Evolutionary conservation across 768 basidiomycete genomes (phyloP), one percentile per base, ranked within the genome.

Genomic region (Thelephora ganbajun): DNA sequence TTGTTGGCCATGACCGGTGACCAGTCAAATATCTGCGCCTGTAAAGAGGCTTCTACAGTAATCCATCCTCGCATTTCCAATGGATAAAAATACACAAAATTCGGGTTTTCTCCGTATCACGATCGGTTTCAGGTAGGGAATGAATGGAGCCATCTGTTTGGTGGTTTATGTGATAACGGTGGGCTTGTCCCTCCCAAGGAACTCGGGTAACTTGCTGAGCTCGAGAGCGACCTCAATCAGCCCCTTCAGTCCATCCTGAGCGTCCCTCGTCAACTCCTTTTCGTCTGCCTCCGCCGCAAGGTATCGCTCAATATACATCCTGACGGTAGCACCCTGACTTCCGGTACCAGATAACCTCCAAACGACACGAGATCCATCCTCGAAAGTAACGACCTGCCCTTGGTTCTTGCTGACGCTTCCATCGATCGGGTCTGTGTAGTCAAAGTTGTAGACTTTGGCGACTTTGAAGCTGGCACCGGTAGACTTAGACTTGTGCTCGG

Each of bases 391-490:
- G 61, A 93, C 84, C 56, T 97, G 86, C 1, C 96, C 96, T 61
- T 99, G 96, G 64, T 98, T 97, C 66, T 81, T 80, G 54, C 87
- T 90, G 52, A 97, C 76, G 41, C 86, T 89, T 47, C 80, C 70
- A 62, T 99, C 96, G 64, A 98, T 97, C n/a, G 96, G 96, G 64
- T 99, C 96, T 44, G 80, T 96, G 75, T 99, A 99, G 61, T 84
- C 78, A 62, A 99, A 99, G 72, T 90, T 80, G 69, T 80, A 82
- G 37, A 85, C 68, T 20, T 76, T 73, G 14, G 77, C 73, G 49
- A 99, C 79, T 51, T 73, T 81, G 72, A 93, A 98, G 44, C 74
- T 71, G 42, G 75, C 74, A 35, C 69, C 70, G 2, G 82, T 79
- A 44, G 81, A 76, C 47, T 73, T 69, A 2, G 90, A 83, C 37